phyloP scores from a whole-genome alignment of 2,329 filamentous ascomycete species.

The Fusarium sp. region DNA sequence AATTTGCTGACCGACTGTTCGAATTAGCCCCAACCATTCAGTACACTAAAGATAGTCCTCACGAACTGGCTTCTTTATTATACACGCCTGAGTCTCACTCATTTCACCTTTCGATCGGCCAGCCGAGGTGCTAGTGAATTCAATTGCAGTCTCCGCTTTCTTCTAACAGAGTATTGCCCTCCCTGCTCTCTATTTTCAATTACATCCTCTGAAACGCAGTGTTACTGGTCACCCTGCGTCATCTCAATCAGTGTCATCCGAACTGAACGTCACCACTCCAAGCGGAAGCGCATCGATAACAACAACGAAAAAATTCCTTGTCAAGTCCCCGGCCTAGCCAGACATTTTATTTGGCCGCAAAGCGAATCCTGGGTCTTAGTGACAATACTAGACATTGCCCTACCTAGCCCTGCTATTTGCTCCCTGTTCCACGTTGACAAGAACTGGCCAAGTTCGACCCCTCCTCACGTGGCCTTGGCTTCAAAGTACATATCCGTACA shows the following conservation, averaged over 20 bases:
- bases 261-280: slow-evolving; percentile 12
- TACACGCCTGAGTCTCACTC: neutral
- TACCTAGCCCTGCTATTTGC: slow-evolving; percentile 11
- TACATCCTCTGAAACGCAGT: neutral
- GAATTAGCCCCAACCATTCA: neutral
- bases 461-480: slow-evolving; percentile 42
- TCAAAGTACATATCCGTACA: neutral
- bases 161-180: slow-evolving; percentile 2
- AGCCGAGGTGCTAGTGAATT: neutral
- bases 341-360: slow-evolving; percentile 10
- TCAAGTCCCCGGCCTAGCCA: neutral
- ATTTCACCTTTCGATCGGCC: neutral
- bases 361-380: slow-evolving; percentile 6
- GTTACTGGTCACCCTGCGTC: slow-evolving; percentile 12
- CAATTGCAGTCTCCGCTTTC: neutral
- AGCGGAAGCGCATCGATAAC: neutral
- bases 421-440: slow-evolving; percentile 30
- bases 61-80: slow-evolving; percentile 6
- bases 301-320: neutral
- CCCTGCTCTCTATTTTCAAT: neutral
- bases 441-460: slow-evolving; percentile 33
- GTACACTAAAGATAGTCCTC: neutral
- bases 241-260: slow-evolving; percentile 14
- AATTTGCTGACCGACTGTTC: neutral
- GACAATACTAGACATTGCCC: slow-evolving; percentile 2